Evolutionary conservation across 2,329 filamentous ascomycete species (phyloP).

Genomic region (Phaeosphaeriaceae sp.): DNA sequence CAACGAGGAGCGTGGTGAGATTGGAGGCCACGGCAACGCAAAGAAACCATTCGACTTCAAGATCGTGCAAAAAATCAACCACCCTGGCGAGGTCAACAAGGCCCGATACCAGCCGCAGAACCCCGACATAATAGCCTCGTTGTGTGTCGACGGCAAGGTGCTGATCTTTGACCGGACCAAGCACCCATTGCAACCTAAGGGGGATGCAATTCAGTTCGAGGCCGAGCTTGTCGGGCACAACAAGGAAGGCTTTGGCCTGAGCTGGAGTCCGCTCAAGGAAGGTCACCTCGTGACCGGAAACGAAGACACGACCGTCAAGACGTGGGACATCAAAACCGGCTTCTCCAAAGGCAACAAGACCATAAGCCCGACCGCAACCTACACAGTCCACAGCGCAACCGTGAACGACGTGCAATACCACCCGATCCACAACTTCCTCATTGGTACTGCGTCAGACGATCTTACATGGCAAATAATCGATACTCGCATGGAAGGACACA

Average conservation of each 20-base stretch:
- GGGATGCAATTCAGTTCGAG: slow-evolving; percentile 74
- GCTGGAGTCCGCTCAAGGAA: slow-evolving; percentile 85
- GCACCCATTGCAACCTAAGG: slow-evolving; percentile 76
- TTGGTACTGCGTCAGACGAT: slow-evolving; percentile 95
- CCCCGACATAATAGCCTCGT: slow-evolving; percentile 92
- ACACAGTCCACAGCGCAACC: slow-evolving; percentile 86
- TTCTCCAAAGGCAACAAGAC: slow-evolving; percentile 73
- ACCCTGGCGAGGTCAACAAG: slow-evolving; percentile 97
- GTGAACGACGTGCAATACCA: slow-evolving; percentile 99
- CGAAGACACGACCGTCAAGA: slow-evolving; percentile 87
- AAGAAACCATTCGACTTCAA: slow-evolving; percentile 85
- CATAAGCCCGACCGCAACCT: slow-evolving; percentile 75
- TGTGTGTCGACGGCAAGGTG: slow-evolving; percentile 85
- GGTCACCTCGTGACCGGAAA: slow-evolving; percentile 89
- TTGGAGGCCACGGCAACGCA: slow-evolving; percentile 86
- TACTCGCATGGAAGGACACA: slow-evolving; percentile 71
- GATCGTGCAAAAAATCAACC: slow-evolving; percentile 94
- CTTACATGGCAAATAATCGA: slow-evolving; percentile 92
- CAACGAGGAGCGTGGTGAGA: slow-evolving; percentile 89
- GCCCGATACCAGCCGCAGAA: slow-evolving; percentile 98
- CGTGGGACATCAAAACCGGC: slow-evolving; percentile 84
- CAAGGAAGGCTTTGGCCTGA: slow-evolving; percentile 88
- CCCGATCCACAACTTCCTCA: slow-evolving; percentile 77
- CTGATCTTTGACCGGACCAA: slow-evolving; percentile 97
- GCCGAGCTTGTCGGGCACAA: slow-evolving; percentile 85